Evolutionary conservation across 2,329 filamentous ascomycete species (phyloP).

Genomic region (Septoria linicola): DNA sequence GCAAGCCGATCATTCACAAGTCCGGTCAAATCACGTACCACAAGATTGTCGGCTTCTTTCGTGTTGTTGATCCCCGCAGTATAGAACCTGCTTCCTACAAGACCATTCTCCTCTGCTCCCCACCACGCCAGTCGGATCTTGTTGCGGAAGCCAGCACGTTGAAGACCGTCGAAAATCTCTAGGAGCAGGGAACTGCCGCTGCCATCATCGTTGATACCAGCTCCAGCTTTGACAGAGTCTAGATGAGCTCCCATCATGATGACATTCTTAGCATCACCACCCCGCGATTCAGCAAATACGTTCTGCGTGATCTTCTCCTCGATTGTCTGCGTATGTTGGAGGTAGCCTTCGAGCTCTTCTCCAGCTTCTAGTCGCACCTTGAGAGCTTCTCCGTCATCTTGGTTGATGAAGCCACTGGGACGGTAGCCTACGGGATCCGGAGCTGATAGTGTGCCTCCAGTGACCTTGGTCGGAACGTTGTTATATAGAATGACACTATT

Average conservation of each 20-base stretch:
- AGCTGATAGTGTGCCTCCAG: conserved; percentile 59
- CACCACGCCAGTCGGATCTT: conserved; percentile 66
- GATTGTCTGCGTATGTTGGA: conserved; percentile 46
- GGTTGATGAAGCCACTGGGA: conserved; percentile 66
- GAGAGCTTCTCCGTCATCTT: conserved; percentile 58
- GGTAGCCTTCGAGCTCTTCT: conserved; percentile 38
- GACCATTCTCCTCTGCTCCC: conserved; percentile 60
- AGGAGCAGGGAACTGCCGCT: conserved; percentile 63
- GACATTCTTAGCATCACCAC: conserved; percentile 5
- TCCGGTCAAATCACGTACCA: conserved; percentile 67
- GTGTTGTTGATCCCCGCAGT: conserved; percentile 40
- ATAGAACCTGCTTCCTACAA: conserved; percentile 61
- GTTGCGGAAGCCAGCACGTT: conserved; percentile 72
- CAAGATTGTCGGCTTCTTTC: conserved; percentile 58
- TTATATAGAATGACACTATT: conserved; percentile 73
- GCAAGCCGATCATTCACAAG: conserved; percentile 59
- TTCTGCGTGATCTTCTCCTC: conserved; percentile 53
- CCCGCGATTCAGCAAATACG: conserved; percentile 60
- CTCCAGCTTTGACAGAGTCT: conserved; percentile 52
- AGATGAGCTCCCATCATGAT: conserved; percentile 39
- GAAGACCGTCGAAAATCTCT: conserved; percentile 59
- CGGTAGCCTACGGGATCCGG: conserved; percentile 49
- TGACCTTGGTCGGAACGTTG: conserved; percentile 55
- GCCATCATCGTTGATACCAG: conserved; percentile 77
- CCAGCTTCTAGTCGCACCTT: conserved; percentile 54